Conservation (phyloP, 306 rosid species). For the Ammopiptanthus mongolicus region DNA sequence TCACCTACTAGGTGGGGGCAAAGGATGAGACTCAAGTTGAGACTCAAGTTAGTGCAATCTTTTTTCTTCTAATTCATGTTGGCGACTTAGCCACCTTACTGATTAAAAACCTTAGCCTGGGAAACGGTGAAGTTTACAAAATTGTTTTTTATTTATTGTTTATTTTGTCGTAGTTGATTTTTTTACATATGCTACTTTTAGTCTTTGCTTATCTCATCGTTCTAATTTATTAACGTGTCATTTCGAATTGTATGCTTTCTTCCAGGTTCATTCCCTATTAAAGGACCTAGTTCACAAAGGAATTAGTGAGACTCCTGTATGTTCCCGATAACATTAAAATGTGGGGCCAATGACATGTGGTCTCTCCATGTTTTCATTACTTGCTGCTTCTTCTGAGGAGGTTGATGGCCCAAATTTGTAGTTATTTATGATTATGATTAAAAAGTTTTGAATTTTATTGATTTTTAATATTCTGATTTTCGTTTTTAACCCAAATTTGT, state of each 20-base stretch:
- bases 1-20: no score
- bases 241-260: constrained; percentile 24
- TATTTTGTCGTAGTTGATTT: neutral
- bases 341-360: neutral
- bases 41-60: neutral
- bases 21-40: no score
- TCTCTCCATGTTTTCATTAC: neutral
- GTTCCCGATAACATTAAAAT: constrained; percentile 19
- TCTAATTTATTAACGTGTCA: constrained; percentile 7
- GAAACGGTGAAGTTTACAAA: neutral
- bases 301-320: constrained; percentile 73
- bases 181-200: neutral
- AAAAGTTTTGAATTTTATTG: neutral
- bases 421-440: neutral
- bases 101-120: neutral
- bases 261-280: constrained; percentile 74
- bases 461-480: neutral
- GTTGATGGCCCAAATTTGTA: neutral
- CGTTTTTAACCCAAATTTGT: no score
- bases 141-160: neutral
- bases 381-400: neutral
- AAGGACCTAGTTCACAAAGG: constrained; percentile 91
- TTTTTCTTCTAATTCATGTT: neutral
- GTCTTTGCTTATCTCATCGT: neutral
- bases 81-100: neutral